A percentile compares a stretch with the other conserved stretches of the same genome.
Evolutionary conservation across 352 stramenopile genomes (phyloP).

Genomic region (Blastocystis sp.): DNA sequence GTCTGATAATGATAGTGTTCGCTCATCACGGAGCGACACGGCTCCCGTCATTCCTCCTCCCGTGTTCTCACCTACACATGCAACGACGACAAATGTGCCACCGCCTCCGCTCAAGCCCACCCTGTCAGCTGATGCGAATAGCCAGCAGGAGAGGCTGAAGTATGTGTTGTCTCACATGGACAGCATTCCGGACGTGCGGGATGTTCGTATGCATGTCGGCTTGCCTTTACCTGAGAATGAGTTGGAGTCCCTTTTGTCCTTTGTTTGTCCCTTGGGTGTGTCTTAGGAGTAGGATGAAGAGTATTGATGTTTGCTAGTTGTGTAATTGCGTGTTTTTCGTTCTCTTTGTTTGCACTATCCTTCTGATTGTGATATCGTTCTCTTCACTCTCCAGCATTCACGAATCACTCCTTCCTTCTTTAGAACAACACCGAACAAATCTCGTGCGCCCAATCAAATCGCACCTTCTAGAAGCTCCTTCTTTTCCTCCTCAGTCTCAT

Average conservation of each 20-base stretch:
- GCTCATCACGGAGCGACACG: too few relatives aligned
- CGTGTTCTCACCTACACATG: too few relatives aligned
- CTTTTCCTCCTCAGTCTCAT: not conserved
- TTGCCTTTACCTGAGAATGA: constrained; percentile 50
- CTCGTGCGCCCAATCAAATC: not conserved
- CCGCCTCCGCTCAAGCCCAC: not conserved
- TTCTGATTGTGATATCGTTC: not conserved
- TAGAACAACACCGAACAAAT: not conserved
- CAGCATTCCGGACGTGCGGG: constrained; percentile 39
- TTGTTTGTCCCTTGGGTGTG: not conserved
- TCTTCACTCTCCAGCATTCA: not conserved
- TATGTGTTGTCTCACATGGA: constrained; percentile 49
- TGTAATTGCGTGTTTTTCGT: not conserved
- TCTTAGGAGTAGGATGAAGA: constrained; percentile 36
- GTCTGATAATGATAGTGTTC: too few relatives aligned
- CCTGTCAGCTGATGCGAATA: not conserved
- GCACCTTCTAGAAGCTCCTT: not conserved
- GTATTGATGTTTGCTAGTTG: not conserved
- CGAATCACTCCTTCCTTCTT: not conserved
- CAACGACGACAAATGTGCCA: too few relatives aligned
- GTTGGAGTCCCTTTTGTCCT: constrained; percentile 9
- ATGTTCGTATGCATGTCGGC: constrained; percentile 32
- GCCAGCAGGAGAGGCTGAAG: not conserved
- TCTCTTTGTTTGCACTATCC: not conserved
- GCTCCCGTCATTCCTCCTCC: too few relatives aligned